Evolutionary conservation across 2,329 filamentous ascomycete genomes (phyloP), one percentile per base, ranked within the genome.

Genomic region (Aspergillus ibericus): DNA sequence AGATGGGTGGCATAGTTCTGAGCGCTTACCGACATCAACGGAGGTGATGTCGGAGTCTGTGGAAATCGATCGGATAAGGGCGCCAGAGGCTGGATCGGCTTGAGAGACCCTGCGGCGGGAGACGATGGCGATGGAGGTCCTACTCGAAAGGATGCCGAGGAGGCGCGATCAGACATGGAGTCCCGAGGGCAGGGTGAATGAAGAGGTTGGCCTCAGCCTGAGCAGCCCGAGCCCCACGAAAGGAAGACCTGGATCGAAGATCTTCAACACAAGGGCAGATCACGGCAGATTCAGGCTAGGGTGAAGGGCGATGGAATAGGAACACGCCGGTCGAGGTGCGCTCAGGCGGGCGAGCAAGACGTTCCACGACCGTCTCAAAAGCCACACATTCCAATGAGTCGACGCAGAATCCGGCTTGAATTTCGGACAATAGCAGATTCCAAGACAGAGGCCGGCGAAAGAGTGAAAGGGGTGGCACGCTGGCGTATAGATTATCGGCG

Each of bases 11-110:
- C 79, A 81, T 81, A 76, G 67, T 75, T 80, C 70, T 75, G 76
- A 69, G 78, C 74, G 67, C 75, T 77, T 70, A 79, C 76, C 74
- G 78, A 80, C 79, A 81, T 81, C 73, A 78, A 80, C 72, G 76
- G 75, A 77, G 76, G 73, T 60, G 77, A 79, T 68, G 72, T 76
- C 63, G 74, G 74, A 36, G 74, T 74, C 59, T 75, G 73, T 35
- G 74, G 74, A 32, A 69, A 70, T 56, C 71, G 69, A 58, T 71
- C 72, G 64, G 66, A 70, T 53, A 70, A 66, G 62, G 67, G 60
- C 53, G 62, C 63, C 22, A 68, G 66, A 52, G 65, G 65, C 52
- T 55, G 63, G 59, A 63, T 71, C 65, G 71, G 72, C 69, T 79
- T 79, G 49, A 74, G 62, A 65, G 69, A 71, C 53, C 70, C 75